Evolutionary conservation across 116 monocot genomes (phyloP).

Genomic region (Phalaenopsis hybrid): DNA sequence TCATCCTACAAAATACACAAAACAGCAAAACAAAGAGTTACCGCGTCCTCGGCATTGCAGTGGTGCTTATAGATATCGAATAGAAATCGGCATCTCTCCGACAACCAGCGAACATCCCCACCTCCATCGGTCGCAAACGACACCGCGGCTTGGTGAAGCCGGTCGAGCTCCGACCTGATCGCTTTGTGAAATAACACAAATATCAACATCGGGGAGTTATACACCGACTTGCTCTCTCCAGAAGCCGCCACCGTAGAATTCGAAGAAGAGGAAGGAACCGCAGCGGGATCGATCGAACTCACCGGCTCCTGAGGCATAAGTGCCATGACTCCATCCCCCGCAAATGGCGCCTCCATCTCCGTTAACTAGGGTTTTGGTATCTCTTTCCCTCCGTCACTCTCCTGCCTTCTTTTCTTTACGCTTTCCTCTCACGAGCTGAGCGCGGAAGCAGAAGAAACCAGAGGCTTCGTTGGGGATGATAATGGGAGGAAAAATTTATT

Average conservation of each 20-base stretch:
- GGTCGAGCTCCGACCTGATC: slow-evolving; percentile 75
- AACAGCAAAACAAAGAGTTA: slow-evolving; percentile 15
- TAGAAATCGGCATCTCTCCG: slow-evolving; percentile 68
- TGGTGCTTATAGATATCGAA: slow-evolving; percentile 86
- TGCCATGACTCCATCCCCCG: slow-evolving; percentile 59
- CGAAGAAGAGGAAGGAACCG: slow-evolving; percentile 12
- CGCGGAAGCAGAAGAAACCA: too few relatives aligned
- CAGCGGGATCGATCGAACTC: slow-evolving; percentile 36
- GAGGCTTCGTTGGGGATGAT: too few relatives aligned
- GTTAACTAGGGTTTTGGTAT: background rate
- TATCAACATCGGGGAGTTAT: slow-evolving; percentile 67
- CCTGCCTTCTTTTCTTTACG: background rate
- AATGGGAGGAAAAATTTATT: too few relatives aligned
- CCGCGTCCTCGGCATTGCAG: slow-evolving; percentile 97
- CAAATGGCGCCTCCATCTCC: slow-evolving; percentile 64
- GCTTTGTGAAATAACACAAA: slow-evolving; percentile 92
- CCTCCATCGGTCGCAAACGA: slow-evolving; percentile 56
- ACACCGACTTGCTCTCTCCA: slow-evolving; percentile 16
- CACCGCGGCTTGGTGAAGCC: slow-evolving; percentile 68
- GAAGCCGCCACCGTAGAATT: background rate
- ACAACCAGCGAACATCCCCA: slow-evolving; percentile 53
- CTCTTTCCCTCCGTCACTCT: background rate
- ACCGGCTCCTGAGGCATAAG: slow-evolving; percentile 48
- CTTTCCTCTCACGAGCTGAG: too few relatives aligned
- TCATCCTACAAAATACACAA: background rate